Conservation (phyloP, 495 filamentous ascomycete species). For the Talaromyces borbonicus region DNA sequence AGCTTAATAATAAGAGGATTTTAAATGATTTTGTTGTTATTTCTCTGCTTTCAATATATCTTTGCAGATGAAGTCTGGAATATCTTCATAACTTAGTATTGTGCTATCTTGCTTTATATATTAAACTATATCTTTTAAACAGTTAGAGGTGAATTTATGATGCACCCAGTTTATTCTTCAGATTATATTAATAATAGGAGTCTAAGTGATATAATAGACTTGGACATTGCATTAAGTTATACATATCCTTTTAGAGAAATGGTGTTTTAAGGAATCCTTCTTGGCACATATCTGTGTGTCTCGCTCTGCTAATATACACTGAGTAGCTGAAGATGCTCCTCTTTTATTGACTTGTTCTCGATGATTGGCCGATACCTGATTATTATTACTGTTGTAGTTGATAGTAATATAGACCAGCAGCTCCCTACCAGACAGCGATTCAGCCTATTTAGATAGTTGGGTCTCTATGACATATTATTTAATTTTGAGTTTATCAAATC, state of each 20-base stretch:
- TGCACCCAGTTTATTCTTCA: conserved; percentile 20
- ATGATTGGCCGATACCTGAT: conserved; percentile 4
- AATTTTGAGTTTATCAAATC: conserved; percentile 14
- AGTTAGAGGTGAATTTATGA: conserved; percentile 20
- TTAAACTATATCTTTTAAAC: conserved; percentile 17
- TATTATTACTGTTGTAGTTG: background rate
- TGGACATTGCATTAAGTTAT: conserved; percentile 19
- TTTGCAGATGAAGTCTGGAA: conserved; percentile 10
- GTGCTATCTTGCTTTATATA: conserved; percentile 15
- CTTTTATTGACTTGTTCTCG: conserved; percentile 15
- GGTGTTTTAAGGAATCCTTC: conserved; percentile 14
- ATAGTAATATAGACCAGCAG: conserved; percentile 8
- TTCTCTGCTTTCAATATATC: background rate
- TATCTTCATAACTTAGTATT: conserved; percentile 18
- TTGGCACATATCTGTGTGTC: conserved; percentile 18
- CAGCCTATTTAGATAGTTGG: background rate
- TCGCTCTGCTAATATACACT: conserved; percentile 14
- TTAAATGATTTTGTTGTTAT: background rate
- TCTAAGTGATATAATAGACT: conserved; percentile 16
- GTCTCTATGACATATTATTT: conserved; percentile 9
- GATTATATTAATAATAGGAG: conserved; percentile 24
- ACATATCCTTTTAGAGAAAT: conserved; percentile 20
- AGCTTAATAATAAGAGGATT: background rate
- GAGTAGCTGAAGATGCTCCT: conserved; percentile 13
- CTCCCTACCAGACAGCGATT: conserved; percentile 2